A percentile compares a stretch with the other conserved stretches of the same genome.
Conservation (phyloP, 2,329 filamentous ascomycete genomes). For the Teratosphaeriaceae sp. region DNA sequence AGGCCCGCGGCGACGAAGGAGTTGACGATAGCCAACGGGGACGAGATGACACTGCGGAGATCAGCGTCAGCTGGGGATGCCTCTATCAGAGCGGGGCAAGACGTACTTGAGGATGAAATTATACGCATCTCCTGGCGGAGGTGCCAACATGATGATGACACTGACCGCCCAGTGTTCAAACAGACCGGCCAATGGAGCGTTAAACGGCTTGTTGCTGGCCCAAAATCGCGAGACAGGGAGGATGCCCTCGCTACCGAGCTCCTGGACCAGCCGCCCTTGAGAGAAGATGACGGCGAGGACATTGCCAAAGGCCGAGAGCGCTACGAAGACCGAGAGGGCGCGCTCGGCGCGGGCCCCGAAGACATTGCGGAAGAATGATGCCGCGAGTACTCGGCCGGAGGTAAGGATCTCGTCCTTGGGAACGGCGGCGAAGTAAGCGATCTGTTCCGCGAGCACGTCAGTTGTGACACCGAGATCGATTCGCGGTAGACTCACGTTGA, state of each 20-base stretch:
- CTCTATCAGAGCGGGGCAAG: no score
- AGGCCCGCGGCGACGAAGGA: conserved; percentile 45
- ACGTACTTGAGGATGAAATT: conserved; percentile 42
- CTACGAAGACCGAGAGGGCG: conserved; percentile 58
- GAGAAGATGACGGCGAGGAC: conserved; percentile 63
- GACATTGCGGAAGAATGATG: conserved; percentile 52
- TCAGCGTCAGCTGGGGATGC: conserved; percentile 55
- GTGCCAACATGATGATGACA: conserved; percentile 59
- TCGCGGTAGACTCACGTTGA: no score
- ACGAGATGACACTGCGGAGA: conserved; percentile 34
- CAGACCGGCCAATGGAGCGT: conserved; percentile 54
- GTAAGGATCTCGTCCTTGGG: conserved; percentile 49
- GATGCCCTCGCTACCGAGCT: conserved; percentile 60
- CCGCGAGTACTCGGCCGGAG: conserved; percentile 50
- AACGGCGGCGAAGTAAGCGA: conserved; percentile 57
- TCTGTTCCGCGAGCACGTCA: neutral
- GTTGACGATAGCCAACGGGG: conserved; percentile 30
- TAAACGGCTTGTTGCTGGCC: conserved; percentile 58
- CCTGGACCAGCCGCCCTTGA: conserved; percentile 59
- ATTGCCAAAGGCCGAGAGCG: conserved; percentile 61
- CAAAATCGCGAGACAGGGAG: conserved; percentile 57
- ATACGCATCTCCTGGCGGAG: conserved; percentile 61
- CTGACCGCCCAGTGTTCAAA: conserved; percentile 60
- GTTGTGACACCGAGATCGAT: no score
- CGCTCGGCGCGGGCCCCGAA: conserved; percentile 49